Evolutionary conservation across 192 early-diverging fungal species (phyloP), one percentile per base, ranked within the genome.

Genomic region (Backusella tuberculispora): DNA sequence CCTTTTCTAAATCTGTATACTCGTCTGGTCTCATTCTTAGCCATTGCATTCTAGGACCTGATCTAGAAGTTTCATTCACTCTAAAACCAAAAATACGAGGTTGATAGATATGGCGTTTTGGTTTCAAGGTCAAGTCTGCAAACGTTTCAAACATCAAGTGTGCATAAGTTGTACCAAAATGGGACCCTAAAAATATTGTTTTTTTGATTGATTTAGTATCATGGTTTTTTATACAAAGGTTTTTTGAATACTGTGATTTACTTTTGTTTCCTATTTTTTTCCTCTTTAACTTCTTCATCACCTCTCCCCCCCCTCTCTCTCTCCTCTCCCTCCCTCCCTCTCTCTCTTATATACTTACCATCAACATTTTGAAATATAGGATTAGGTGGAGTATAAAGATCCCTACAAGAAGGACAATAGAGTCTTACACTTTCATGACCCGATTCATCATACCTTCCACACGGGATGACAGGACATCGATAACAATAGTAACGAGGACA

Each of bases 121-220:
- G 80, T n/a, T 79, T 72, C 65, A 95, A 95, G 10, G 91, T 79
- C 50, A 95, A 79, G 26, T 94, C 88, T 1, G 96, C 92, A 85
- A 90, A 97, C n/a, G 90, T 92, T 81, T 93, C 86, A 82, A 98
- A 96, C 44, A 98, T 85, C 69, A 99, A 85, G 77, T 96, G 92
- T 17, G 95, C 90, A 79, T 98, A 97, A 1, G 96, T 97, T n/a
- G 98, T 94, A 46, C 97, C 97, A 86, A 99, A 99, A 80, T 91
- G 93, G 42, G 96, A 94, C 46, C 98, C 95, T 88, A 75, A n/a
- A 69, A 15, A 10, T 14, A 40, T 66, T n/a, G n/a, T n/a, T 0
- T 56, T 13, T 60, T 8, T 26, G 4, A 43, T 43, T 43, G 9
- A 60, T 10, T 40, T 4, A 48, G 21, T 47, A 19, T 38, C n/a